phyloP scores from a whole-genome alignment of 2,329 filamentous ascomycete species.

The Ramichloridium luteum region DNA sequence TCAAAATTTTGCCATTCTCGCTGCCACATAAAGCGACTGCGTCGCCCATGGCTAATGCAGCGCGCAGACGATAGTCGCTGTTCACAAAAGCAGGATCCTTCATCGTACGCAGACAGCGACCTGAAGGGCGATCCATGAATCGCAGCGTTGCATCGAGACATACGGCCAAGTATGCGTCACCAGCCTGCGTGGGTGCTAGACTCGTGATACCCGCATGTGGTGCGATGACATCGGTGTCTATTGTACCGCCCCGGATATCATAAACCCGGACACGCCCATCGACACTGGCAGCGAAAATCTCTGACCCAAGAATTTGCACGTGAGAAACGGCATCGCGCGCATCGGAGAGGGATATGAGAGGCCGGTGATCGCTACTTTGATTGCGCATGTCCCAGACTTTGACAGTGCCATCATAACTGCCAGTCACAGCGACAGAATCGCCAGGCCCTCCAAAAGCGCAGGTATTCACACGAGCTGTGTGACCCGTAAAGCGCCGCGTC shows the following conservation, averaged over 20 bases:
- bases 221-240: conserved; percentile 57
- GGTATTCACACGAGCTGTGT: conserved; percentile 59
- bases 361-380: conserved; percentile 38
- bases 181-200: conserved; percentile 57
- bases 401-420: conserved; percentile 64
- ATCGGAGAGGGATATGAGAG: conserved; percentile 61
- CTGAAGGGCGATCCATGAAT: conserved; percentile 67
- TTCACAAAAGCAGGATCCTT: conserved; percentile 48
- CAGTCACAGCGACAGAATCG: conserved; percentile 60
- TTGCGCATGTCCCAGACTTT: conserved; percentile 60
- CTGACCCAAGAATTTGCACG: conserved; percentile 30
- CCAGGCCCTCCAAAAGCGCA: conserved; percentile 66
- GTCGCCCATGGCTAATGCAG: conserved; percentile 63
- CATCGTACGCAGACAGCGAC: conserved; percentile 63
- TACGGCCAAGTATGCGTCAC: conserved; percentile 60
- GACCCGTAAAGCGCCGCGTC: conserved; percentile 56
- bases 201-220: conserved; percentile 51
- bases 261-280: conserved; percentile 74
- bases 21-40: conserved; percentile 69
- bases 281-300: conserved; percentile 64
- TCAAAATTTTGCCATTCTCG: conserved; percentile 61
- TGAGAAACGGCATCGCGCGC: conserved; percentile 55
- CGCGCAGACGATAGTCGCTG: conserved; percentile 60
- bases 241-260: conserved; percentile 64
- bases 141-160: conserved; percentile 65